phyloP scores from a whole-genome alignment of 805 yeast species.

The Yarrowia sp. region DNA sequence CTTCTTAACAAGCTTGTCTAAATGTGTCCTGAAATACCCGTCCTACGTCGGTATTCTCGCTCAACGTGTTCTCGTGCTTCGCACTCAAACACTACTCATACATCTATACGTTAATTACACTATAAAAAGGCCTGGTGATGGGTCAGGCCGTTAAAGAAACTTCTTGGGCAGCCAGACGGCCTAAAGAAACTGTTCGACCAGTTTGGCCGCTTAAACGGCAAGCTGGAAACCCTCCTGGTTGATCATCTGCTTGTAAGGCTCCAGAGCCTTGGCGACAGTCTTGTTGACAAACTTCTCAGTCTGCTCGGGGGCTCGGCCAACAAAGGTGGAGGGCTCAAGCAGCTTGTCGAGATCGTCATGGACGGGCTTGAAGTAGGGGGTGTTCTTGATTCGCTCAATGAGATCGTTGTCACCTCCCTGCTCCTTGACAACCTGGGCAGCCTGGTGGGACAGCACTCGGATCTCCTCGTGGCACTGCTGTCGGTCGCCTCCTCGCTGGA shows the following conservation, averaged over 20 bases:
- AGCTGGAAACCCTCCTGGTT: conserved; percentile 75
- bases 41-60: too few species aligned
- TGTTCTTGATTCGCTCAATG: conserved; percentile 81
- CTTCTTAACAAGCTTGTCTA: too few species aligned
- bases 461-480: conserved; percentile 98
- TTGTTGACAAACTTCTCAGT: conserved; percentile 87
- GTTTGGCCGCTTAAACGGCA: conserved; percentile 62
- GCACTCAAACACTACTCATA: neutral
- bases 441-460: conserved; percentile 96
- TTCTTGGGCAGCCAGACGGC: neutral
- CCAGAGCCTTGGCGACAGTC: conserved; percentile 84
- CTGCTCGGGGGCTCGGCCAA: conserved; percentile 98
- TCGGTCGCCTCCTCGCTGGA: conserved; percentile 95
- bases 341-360: conserved; percentile 81
- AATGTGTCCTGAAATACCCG: too few species aligned
- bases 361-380: conserved; percentile 85
- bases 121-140: conserved; percentile 12
- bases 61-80: too few species aligned
- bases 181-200: too few species aligned
- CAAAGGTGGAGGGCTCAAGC: conserved; percentile 91
- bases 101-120: conserved; percentile 29
- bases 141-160: conserved; percentile 2
- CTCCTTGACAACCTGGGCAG: conserved; percentile 95
- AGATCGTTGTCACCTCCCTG: conserved; percentile 98
- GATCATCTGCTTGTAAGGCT: conserved; percentile 65